Evolutionary conservation across 2,329 filamentous ascomycete genomes (phyloP), one percentile per base, ranked within the genome.

Genomic region (Dactylellina sp.): DNA sequence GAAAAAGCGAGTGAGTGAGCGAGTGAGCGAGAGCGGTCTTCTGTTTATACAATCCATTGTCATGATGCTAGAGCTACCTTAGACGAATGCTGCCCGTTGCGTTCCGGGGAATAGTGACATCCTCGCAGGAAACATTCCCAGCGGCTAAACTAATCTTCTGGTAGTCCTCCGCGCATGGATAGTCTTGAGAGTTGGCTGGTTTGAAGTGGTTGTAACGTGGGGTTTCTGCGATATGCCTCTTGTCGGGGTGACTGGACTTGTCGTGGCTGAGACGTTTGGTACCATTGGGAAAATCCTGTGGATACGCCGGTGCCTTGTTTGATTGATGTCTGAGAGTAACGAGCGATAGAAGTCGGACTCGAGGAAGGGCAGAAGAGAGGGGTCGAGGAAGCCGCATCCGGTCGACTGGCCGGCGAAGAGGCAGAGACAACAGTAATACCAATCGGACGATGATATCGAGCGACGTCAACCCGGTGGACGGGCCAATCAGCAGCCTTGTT

Each of bases 51-150:
- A 22, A 16, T 16, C 20, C 18, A 16, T 6, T 12, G 16, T 7
- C 7, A 22, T n/a, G n/a, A n/a, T 5, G 32, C 2, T 7, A 18
- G 7, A 7, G 11, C 16, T 64, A 75, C 64, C 64, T 56, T 7
- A 75, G 63, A 20, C 32, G 35, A 40, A 68, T 75, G 22, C 44
- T 63, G 6, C 63, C 71, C 1, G 50, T 60, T 9, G 63, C 63
- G 14, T 61, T 64, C 25, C 71, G 53, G 6, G 56, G 28, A 20
- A 68, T 52, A 3, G 25, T 12, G n/a, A 64, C 44, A 64, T 68
- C 71, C 9, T 40, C 1, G 14, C 53, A 70, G 25, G 39, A 40
- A 4, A 74, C 56, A 25, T 66, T 52, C 1, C 20, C 40, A 24
- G 42, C 32, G 3, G 16, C 32, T 14, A 52, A 37, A 40, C 44